A percentile compares a stretch with the other conserved stretches of the same genome.
These are phyloP conservation scores for Ochromonadaceae sp. DNA, from an alignment of 352 stramenopile species.

Conservation along the genomic window DNA sequence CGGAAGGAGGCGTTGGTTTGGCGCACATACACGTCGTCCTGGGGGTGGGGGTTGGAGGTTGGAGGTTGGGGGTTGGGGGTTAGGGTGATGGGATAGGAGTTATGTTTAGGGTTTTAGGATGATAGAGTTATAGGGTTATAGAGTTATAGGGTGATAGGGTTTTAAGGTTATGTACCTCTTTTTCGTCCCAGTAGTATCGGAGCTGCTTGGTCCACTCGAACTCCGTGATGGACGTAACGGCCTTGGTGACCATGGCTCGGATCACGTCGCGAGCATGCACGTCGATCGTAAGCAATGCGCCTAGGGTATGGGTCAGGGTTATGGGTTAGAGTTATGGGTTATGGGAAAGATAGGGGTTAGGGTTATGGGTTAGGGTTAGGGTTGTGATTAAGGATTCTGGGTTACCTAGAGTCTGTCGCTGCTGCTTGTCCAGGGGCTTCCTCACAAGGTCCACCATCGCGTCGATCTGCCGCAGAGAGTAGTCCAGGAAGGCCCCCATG, in stretches of 20 bases:
- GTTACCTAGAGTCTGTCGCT: conserved; percentile 64
- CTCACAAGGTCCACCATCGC: conserved; percentile 73
- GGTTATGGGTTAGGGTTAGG: too few relatives aligned
- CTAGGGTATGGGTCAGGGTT: too few relatives aligned
- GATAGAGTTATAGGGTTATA: too few relatives aligned
- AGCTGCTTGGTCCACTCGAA: conserved; percentile 77
- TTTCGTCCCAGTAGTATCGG: conserved; percentile 65
- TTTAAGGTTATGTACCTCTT: too few relatives aligned
- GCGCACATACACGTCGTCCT: conserved; percentile 61
- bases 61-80: too few relatives aligned
- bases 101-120: too few relatives aligned
- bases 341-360: too few relatives aligned
- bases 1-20: conserved; percentile 45
- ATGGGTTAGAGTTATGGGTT: too few relatives aligned
- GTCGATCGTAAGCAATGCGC: conserved; percentile 71
- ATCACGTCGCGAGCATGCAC: conserved; percentile 73
- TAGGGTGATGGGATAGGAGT: too few relatives aligned
- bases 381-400: too few relatives aligned
- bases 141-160: too few relatives aligned
- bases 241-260: conserved; percentile 52
- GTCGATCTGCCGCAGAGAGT: conserved; percentile 72
- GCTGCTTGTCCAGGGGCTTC: conserved; percentile 54
- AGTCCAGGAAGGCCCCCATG: conserved; percentile 60
- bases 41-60: too few relatives aligned
- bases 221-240: conserved; percentile 53